Evolutionary conservation across 179 eudicot species (phyloP), one percentile per base, ranked within the genome.

Genomic region (Beta corolliflora): DNA sequence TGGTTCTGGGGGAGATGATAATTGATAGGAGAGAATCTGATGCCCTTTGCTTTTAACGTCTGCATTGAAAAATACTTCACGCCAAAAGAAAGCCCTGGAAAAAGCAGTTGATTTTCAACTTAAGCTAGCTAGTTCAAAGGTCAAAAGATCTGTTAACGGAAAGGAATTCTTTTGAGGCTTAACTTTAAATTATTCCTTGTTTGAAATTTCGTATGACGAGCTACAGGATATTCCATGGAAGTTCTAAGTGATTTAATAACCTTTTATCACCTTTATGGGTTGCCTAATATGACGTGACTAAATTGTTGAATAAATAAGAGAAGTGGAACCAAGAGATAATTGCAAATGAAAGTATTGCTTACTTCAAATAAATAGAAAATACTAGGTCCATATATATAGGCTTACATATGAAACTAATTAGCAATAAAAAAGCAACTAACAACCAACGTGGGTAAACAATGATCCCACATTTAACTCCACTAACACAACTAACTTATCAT

Each of bases 21-120:
- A 25, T 29, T 15, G 59, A 77, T 77, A 15, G 23, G 31, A 55
- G 53, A 29, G 80, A 66, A 66, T 78, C 80, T 67, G 9, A 78
- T 78, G 41, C 80, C 80, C 18, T 63, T 63, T 29, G 31, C 16
- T 63, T 63, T 60, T 63, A 11, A 52, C 55, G 55, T 63, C 10
- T 31, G 67, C 23, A 63, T 60, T 23, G 67, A 21, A 63, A 21
- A 63, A 63, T 5, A 63, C 67, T 63, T 63, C 31, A 5, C 36
- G 67, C 23, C 67, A 63, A 63, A 63, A 63, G 67, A 2, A 1
- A 9, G 13, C 11, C 13, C 1, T 12, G 1, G 36, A 63, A n/a
- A 21, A 63, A 6, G 36, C 31, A 63, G 67, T 63, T 10, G 67
- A 63, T 21, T 23, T 63, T 63, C 36, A 63, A 63, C 31, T 23